Base-by-base conservation (phyloP, 78 protist species). In the Anaeramoeba flamelloides region DNA sequence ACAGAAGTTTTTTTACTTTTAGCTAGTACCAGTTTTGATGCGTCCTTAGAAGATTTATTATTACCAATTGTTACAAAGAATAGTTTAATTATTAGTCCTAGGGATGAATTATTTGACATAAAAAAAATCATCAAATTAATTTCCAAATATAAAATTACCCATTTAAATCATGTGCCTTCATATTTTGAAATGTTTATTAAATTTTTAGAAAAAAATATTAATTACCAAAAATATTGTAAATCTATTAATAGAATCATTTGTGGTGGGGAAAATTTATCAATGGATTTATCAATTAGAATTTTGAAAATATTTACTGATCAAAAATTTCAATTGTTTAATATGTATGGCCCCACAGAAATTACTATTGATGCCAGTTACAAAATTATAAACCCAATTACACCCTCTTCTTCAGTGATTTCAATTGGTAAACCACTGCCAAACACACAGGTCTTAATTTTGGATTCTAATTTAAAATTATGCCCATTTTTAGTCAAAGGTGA, bases 251-350 rank as follows among this genome's bases (percentile, higher is more conserved):
- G 69, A 53, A 53, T 53, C 8, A 53, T 53, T 53, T 53, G 34
- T 53, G 81, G 81, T 78, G 81, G 81, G 33, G 81, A 78, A 78
- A 38, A 22, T 36, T 32, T 78, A 38, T 36, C 31, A 22, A 78
- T 3, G 3, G 36, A 78, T 22, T 8, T 76, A 39, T n/a, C n/a
- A n/a, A n/a, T n/a, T n/a, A n/a, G n/a, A n/a, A n/a, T n/a, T n/a
- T n/a, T n/a, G n/a, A n/a, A n/a, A n/a, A n/a, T n/a, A n/a, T n/a
- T n/a, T n/a, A n/a, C n/a, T n/a, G n/a, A n/a, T n/a, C n/a, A n/a
- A n/a, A n/a, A n/a, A n/a, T n/a, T 53, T 53, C 8, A 53, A 53
- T 53, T 53, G 17, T 53, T 53, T 17, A 53, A 53, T 53, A 17
- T 8, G 8, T 53, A 53, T 53, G 69, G 69, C 8, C 69, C 69